Evolutionary conservation across 192 early-diverging fungal genomes (phyloP).

Genomic region (Pecoramyces ruminantium): DNA sequence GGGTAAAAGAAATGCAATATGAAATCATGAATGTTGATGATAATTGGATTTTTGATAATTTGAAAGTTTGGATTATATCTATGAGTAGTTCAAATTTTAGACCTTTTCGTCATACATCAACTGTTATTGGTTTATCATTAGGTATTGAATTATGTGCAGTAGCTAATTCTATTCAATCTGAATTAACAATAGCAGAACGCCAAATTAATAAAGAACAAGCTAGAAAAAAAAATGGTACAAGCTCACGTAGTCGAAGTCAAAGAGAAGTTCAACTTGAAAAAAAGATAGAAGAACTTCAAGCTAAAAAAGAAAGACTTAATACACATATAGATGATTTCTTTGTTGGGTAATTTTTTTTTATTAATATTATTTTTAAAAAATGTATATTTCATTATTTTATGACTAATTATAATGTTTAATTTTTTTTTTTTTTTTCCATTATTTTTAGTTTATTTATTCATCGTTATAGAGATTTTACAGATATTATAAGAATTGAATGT

Average conservation of each 20-base stretch:
- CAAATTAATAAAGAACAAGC: slow-evolving; percentile 34
- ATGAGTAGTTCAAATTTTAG: slow-evolving; percentile 53
- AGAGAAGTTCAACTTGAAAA: slow-evolving; percentile 11
- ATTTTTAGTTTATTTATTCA: slow-evolving; percentile 57
- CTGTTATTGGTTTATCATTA: slow-evolving; percentile 47
- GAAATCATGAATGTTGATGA: slow-evolving; percentile 32
- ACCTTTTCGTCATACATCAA: slow-evolving; percentile 81
- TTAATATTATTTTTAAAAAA: no score
- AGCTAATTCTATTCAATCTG: slow-evolving; percentile 30
- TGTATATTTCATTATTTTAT: slow-evolving; percentile 1
- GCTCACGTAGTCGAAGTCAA: not conserved
- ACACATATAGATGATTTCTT: slow-evolving; percentile 53
- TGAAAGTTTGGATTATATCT: slow-evolving; percentile 17
- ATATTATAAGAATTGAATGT: slow-evolving; percentile 69
- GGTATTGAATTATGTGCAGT: slow-evolving; percentile 50
- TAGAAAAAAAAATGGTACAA: slow-evolving; percentile 8
- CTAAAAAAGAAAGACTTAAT: slow-evolving; percentile 37
- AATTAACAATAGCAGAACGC: slow-evolving; percentile 43
- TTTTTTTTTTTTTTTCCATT: not conserved
- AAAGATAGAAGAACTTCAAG: slow-evolving; percentile 20
- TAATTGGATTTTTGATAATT: slow-evolving; percentile 9
- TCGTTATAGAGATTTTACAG: slow-evolving; percentile 73
- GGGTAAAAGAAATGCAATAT: slow-evolving; percentile 6
- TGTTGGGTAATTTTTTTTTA: slow-evolving; percentile 31
- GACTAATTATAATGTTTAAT: not conserved